These are phyloP conservation scores for Gymnopilus dilepis DNA, from an alignment of 768 basidiomycete genomes.

Conservation along the genomic window DNA sequence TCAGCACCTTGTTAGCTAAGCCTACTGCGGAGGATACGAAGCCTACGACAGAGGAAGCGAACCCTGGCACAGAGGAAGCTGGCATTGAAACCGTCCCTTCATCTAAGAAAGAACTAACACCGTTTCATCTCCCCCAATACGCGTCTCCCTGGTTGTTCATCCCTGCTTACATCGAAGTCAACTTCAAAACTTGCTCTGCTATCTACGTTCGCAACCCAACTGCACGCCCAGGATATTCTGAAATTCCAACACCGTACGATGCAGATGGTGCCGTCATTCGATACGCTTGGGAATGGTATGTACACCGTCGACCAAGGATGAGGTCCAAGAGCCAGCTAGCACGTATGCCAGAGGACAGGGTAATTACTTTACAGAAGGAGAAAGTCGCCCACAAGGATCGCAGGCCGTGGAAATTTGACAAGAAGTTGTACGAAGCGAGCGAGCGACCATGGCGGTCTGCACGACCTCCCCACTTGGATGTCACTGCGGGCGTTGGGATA, in stretches of 20 bases:
- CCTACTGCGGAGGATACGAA: neutral
- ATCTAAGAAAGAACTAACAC: constrained; percentile 49
- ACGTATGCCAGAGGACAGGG: constrained; percentile 71
- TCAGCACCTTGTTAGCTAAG: neutral
- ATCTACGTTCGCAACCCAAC: constrained; percentile 96
- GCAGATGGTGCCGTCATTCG: constrained; percentile 94
- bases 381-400: constrained; percentile 34
- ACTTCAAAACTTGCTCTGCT: constrained; percentile 87
- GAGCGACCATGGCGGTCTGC: constrained; percentile 3
- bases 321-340: constrained; percentile 66
- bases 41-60: neutral
- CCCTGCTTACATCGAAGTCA: constrained; percentile 71
- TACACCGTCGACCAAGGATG: constrained; percentile 68
- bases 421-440: constrained; percentile 6
- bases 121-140: constrained; percentile 86
- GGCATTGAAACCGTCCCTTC: constrained; percentile 6
- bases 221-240: constrained; percentile 93
- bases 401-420: constrained; percentile 12
- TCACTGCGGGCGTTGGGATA: neutral
- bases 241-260: constrained; percentile 95
- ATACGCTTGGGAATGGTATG: constrained; percentile 96
- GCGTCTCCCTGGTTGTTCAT: constrained; percentile 93
- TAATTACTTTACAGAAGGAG: constrained; percentile 40
- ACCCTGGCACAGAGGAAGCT: neutral
- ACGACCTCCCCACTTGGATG: neutral